A percentile compares a stretch with the other conserved stretches of the same genome.
These are phyloP conservation scores for Lablab purpureus DNA, from an alignment of 306 rosid species.

Conservation along the genomic window DNA sequence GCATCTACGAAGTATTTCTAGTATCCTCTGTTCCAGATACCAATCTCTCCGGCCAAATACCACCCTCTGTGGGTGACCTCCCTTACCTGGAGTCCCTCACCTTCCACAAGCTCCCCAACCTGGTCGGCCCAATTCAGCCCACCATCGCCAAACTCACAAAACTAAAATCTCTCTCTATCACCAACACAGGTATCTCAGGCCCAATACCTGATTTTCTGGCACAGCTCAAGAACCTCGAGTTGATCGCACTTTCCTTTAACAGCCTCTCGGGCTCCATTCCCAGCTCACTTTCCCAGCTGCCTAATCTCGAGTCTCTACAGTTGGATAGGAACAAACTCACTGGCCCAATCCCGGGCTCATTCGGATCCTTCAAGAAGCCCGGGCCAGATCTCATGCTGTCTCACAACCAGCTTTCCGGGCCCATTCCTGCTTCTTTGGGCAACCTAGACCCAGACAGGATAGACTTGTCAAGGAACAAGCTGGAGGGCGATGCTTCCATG, in stretches of 20 bases:
- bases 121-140: neutral
- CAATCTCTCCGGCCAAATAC: neutral
- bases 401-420: neutral
- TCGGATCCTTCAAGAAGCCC: neutral
- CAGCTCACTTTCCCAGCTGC: neutral
- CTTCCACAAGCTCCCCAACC: constrained; percentile 15
- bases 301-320: neutral
- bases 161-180: neutral
- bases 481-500: neutral
- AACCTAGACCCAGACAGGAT: neutral
- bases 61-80: neutral
- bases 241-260: neutral
- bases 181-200: neutral
- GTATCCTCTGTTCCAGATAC: neutral
- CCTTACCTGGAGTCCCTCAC: neutral
- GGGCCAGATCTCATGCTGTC: neutral
- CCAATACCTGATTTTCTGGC: neutral
- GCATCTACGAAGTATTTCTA: neutral
- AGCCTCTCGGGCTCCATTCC: neutral
- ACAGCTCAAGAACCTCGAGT: neutral
- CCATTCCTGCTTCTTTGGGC: neutral
- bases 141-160: neutral
- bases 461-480: neutral
- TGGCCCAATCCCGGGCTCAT: neutral
- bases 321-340: neutral